Evolutionary conservation across 257 asterid species (phyloP).

Genomic region (Mitragyna speciosa): DNA sequence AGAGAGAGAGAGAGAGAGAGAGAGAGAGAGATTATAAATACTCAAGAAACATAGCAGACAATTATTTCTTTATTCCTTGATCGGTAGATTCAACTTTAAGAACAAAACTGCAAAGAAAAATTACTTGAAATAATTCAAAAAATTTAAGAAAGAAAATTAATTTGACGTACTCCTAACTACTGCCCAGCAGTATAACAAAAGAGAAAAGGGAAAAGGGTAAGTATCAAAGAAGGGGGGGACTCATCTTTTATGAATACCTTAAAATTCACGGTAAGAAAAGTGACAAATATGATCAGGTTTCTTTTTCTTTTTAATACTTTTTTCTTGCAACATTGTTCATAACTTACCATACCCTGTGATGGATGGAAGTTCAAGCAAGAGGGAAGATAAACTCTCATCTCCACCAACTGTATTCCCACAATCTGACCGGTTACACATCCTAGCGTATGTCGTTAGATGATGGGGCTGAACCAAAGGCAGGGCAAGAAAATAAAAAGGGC

Average conservation of each 20-base stretch:
- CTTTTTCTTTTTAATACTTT: not conserved
- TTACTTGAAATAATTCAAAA: too few species aligned
- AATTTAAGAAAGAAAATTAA: not conserved
- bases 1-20: conserved; percentile 15
- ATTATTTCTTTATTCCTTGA: not conserved
- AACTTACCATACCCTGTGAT: conserved; percentile 94
- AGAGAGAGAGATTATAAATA: not conserved
- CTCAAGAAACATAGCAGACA: not conserved
- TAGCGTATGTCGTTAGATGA: conserved; percentile 70
- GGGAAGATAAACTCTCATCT: conserved; percentile 69
- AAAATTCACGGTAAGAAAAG: not conserved
- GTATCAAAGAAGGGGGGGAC: not conserved
- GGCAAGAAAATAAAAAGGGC: conserved; percentile 62
- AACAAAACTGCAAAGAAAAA: too few species aligned
- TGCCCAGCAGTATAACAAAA: not conserved
- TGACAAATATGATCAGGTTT: not conserved
- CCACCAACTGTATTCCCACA: conserved; percentile 78
- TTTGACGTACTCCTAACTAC: not conserved
- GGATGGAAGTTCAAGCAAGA: conserved; percentile 85
- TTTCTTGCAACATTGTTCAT: not conserved
- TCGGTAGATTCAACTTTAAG: not conserved
- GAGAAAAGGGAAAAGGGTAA: not conserved
- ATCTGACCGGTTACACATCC: conserved; percentile 63
- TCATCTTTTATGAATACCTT: not conserved
- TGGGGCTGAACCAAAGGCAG: conserved; percentile 83